phyloP scores from a whole-genome alignment of 805 yeast genomes.

The Candida hispaniensis region DNA sequence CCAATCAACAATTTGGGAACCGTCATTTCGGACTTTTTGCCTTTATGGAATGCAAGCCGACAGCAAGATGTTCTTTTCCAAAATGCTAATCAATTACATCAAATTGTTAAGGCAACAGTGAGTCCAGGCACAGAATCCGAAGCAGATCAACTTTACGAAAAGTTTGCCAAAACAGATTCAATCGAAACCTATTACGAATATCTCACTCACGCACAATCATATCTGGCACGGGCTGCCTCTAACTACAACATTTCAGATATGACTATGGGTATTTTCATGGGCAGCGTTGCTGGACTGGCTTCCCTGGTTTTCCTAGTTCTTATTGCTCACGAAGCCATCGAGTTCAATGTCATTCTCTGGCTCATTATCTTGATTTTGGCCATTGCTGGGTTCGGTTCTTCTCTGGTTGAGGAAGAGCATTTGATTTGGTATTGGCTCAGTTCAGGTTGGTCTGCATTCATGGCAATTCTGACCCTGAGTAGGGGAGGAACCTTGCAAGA shows the following conservation, averaged over 20 bases:
- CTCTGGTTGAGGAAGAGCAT: constrained; percentile 90
- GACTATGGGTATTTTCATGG: constrained; percentile 31
- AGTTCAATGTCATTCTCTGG: constrained; percentile 19
- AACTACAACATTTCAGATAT: constrained; percentile 55
- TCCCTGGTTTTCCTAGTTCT: constrained; percentile 22
- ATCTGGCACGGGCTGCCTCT: constrained; percentile 40
- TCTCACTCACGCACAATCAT: constrained; percentile 33
- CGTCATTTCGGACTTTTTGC: constrained; percentile 46
- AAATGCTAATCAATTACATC: constrained; percentile 28
- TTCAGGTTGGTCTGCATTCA: constrained; percentile 30
- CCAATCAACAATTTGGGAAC: constrained; percentile 71
- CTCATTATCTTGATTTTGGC: constrained; percentile 34
- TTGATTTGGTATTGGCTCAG: constrained; percentile 88
- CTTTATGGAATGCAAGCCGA: constrained; percentile 42
- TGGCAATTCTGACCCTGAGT: constrained; percentile 20
- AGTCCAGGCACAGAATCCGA: constrained; percentile 10
- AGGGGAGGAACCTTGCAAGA: constrained; percentile 19
- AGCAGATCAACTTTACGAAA: constrained; percentile 14
- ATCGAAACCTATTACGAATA: constrained; percentile 27
- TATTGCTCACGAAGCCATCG: no score
- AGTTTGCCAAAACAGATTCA: no score
- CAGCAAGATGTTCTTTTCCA: constrained; percentile 44
- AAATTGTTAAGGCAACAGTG: constrained; percentile 22
- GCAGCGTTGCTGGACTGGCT: constrained; percentile 28
- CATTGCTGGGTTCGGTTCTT: constrained; percentile 65